Conservation (phyloP, 257 asterid genomes). For the Solanum chmielewskii region DNA sequence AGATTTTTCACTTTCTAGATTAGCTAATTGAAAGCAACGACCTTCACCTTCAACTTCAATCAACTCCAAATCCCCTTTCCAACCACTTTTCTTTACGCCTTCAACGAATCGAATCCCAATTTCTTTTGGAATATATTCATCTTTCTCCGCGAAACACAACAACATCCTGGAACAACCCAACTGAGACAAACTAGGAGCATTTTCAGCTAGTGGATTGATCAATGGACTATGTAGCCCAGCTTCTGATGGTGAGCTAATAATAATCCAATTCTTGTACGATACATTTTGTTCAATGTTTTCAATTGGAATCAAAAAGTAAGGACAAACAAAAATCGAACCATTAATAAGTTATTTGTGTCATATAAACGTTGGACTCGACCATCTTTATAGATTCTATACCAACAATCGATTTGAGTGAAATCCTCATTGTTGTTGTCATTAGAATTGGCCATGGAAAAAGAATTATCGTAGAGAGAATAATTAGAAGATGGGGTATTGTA, state of each 20-base stretch:
- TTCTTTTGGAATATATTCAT: conserved; percentile 8
- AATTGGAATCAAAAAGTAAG: no score
- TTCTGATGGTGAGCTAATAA: neutral
- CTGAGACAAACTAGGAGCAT: neutral
- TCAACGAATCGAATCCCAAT: conserved; percentile 12
- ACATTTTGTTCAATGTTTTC: no score
- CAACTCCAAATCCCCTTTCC: conserved; percentile 43
- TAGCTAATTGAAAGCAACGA: no score
- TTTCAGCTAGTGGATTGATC: neutral
- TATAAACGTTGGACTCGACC: no score
- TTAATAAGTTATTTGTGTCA: no score
- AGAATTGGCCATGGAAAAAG: neutral
- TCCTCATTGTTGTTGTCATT: neutral
- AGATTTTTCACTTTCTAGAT: no score
- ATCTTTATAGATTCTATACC: no score
- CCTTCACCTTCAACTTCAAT: conserved; percentile 35
- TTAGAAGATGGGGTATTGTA: neutral
- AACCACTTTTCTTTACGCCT: conserved; percentile 38
- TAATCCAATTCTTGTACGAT: no score
- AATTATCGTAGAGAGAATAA: neutral
- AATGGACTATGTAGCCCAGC: neutral
- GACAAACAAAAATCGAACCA: no score
- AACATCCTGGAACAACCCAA: neutral
- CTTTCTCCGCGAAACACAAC: conserved; percentile 16
- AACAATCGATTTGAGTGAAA: conserved; percentile 8